A percentile compares a stretch with the other conserved stretches of the same genome.
These are phyloP conservation scores for Pythium angustatum DNA, from an alignment of 352 stramenopile species.

Conservation along the genomic window DNA sequence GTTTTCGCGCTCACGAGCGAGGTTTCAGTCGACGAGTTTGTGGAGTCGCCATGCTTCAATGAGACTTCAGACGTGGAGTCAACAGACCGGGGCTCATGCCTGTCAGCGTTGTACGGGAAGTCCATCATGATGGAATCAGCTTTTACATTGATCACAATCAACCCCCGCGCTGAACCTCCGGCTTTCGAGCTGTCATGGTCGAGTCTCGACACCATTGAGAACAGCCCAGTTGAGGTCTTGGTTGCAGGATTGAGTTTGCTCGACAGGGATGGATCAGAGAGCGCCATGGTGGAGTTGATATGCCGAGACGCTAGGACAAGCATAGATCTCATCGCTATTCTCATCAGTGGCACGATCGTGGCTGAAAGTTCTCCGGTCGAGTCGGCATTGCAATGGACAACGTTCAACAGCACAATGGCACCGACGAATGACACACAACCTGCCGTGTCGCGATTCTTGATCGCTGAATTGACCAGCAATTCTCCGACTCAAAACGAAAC, in stretches of 20 bases:
- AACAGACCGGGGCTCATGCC: not conserved
- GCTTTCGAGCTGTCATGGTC: not conserved
- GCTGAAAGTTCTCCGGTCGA: not conserved
- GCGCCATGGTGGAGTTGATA: conserved; percentile 6
- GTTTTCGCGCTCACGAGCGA: conserved; percentile 16
- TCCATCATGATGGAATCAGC: not conserved
- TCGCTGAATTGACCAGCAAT: conserved; percentile 3
- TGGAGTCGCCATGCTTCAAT: conserved; percentile 7
- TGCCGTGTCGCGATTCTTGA: not conserved
- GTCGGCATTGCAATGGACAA: not conserved
- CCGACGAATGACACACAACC: not conserved
- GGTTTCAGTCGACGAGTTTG: not conserved
- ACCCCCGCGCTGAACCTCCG: not conserved
- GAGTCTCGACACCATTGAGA: not conserved
- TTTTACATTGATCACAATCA: not conserved
- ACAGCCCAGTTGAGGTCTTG: not conserved
- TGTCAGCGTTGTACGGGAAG: conserved; percentile 7
- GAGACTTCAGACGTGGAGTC: not conserved
- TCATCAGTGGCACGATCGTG: not conserved
- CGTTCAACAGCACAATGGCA: not conserved
- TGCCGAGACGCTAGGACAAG: not conserved
- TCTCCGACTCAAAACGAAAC: conserved; percentile 1
- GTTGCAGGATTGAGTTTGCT: conserved; percentile 5
- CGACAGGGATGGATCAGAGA: conserved; percentile 27
- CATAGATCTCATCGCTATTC: not conserved